Evolutionary conservation across 306 rosid species (phyloP), one percentile per base, ranked within the genome.

Genomic region (Dalbergia oliveri): DNA sequence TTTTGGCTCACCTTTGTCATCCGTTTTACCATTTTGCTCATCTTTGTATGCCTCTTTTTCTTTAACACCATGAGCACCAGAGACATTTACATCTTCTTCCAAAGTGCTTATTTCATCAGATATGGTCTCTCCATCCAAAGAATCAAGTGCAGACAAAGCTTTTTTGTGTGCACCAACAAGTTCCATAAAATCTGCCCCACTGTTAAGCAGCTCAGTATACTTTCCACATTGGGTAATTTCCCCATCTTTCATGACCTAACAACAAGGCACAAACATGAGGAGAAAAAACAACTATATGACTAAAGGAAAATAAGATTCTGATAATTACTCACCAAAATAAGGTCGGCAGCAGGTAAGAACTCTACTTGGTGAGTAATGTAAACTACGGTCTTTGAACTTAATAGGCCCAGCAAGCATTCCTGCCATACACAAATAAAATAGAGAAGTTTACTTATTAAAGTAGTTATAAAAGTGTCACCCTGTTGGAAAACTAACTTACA

Each of bases 331-430:
- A 93, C 94, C 93, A 90, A 82, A 53, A 93, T 91, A 59, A 90
- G 88, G 72, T 91, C 94, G 31, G 98, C 93, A 51, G 90, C 73
- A 64, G 97, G 94, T 81, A 93, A 88, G 89, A 91, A 93, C 81
- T 93, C 98, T 41, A 93, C 93, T 86, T 91, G 98, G 87, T 93
- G 98, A 74, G 98, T 88, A 18, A 93, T 88, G 80, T 87, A 93
- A 49, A 93, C 70, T 51, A 93, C 92, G 43, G 93, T 89, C 84
- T 93, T 93, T 53, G 92, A 86, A 77, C 87, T 76, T 82, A 91
- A 78, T 61, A 81, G 81, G 15, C 91, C 97, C 49, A 91, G 68
- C 81, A 93, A 82, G 70, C 97, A 93, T 76, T 93, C 94, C 98
- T 93, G 83, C 56, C 73, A 61, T 66, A 54, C 65, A 78, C 35